Percentiles rank a stretch among this genome's conserved stretches.
These are phyloP conservation scores for Huntiella abstrusa DNA, from an alignment of 2,329 filamentous ascomycete genomes.

Conservation along the genomic window DNA sequence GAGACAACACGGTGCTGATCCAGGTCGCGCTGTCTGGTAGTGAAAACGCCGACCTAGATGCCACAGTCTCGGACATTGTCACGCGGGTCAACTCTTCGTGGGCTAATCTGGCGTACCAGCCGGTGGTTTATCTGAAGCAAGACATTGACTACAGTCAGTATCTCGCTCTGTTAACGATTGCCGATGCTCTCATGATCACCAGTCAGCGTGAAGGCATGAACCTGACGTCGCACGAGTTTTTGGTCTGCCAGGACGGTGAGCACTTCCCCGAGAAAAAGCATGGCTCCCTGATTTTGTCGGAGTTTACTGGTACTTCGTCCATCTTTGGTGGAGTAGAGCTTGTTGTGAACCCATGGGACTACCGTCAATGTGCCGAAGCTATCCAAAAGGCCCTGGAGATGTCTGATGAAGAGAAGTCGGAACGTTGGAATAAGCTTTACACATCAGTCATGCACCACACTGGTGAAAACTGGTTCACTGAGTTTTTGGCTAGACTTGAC, in stretches of 20 bases:
- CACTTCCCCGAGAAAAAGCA: conserved; percentile 53
- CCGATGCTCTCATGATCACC: conserved; percentile 84
- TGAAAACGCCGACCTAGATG: conserved; percentile 73
- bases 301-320: conserved; percentile 83
- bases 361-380: conserved; percentile 68
- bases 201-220: conserved; percentile 97
- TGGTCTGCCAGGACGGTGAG: conserved; percentile 79
- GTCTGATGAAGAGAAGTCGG: conserved; percentile 50
- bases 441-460: conserved; percentile 62
- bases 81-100: conserved; percentile 83
- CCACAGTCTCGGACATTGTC: conserved; percentile 81
- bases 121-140: conserved; percentile 83
- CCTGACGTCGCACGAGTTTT: conserved; percentile 80
- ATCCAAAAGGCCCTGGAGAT: conserved; percentile 74
- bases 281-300: conserved; percentile 76
- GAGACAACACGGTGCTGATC: conserved; percentile 72
- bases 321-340: conserved; percentile 68
- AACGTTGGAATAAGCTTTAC: conserved; percentile 57
- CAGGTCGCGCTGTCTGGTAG: conserved; percentile 85
- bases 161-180: conserved; percentile 73
- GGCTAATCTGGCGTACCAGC: conserved; percentile 80
- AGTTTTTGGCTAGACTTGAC: conserved; percentile 51
- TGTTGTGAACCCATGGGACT: conserved; percentile 89
- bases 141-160: conserved; percentile 89
- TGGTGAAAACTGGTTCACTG: conserved; percentile 69